phyloP scores from a whole-genome alignment of 257 asterid species.

The Salvia splendens region DNA sequence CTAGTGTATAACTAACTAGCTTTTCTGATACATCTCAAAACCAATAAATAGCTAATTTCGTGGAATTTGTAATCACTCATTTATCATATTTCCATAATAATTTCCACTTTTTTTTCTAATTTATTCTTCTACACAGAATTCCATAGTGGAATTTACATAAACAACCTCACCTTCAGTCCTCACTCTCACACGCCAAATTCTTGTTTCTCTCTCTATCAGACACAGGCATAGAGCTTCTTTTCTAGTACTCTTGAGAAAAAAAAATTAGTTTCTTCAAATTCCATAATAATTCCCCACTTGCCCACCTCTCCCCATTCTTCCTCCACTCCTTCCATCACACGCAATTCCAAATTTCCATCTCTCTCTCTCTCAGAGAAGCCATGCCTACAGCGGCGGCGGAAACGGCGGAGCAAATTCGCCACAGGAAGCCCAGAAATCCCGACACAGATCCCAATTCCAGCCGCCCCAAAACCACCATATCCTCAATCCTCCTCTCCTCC shows the following conservation, averaged over 20 bases:
- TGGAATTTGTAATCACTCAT: not conserved
- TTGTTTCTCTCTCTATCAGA: constrained; percentile 17
- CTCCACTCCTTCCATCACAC: not conserved
- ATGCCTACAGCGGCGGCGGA: constrained; percentile 42
- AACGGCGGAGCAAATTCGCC: constrained; percentile 46
- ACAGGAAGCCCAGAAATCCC: constrained; percentile 58
- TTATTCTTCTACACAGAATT: constrained; percentile 21
- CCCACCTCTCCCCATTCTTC: constrained; percentile 23
- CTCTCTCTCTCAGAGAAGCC: constrained; percentile 17
- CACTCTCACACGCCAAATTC: not conserved
- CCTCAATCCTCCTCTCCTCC: constrained; percentile 56
- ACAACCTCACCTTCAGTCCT: constrained; percentile 6
- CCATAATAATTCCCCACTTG: constrained; percentile 29
- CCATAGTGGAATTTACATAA: constrained; percentile 22
- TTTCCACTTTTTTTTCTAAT: not conserved
- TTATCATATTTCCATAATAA: too few relatives aligned
- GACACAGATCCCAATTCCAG: constrained; percentile 58
- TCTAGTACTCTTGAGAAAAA: constrained; percentile 19
- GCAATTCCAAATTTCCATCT: not conserved
- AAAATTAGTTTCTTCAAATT: constrained; percentile 35
- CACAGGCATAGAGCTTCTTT: constrained; percentile 23
- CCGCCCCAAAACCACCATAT: constrained; percentile 70
- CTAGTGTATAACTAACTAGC: too few relatives aligned
- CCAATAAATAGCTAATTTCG: too few relatives aligned
- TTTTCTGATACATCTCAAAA: too few relatives aligned